Conservation (phyloP, 306 rosid species). For the Acacia confusa region DNA sequence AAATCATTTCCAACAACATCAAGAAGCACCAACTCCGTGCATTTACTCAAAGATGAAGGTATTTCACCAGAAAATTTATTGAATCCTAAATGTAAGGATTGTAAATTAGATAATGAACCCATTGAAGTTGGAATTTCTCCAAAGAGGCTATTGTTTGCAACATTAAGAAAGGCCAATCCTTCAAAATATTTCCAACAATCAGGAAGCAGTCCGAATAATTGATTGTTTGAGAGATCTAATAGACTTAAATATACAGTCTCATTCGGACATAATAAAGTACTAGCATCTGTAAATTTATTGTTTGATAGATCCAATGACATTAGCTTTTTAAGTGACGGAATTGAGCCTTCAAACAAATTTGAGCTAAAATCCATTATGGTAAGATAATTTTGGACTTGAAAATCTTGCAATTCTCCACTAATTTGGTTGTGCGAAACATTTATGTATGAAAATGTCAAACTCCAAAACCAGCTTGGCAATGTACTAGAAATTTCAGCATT, state of each 20-base stretch:
- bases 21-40: background rate
- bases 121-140: constrained; percentile 11
- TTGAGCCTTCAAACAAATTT: background rate
- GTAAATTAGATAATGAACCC: background rate
- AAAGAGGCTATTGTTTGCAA: background rate
- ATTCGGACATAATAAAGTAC: background rate
- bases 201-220: background rate
- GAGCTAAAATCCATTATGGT: background rate
- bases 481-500: background rate
- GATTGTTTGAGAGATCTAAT: background rate
- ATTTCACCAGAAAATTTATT: constrained; percentile 8
- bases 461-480: background rate
- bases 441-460: rapidly evolving
- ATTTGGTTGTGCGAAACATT: background rate
- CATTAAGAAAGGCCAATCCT: background rate
- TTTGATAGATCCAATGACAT: rapidly evolving
- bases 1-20: background rate
- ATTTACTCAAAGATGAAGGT: background rate
- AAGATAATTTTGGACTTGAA: background rate
- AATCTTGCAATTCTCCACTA: background rate
- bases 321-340: background rate
- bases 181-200: background rate
- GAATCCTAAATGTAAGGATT: background rate
- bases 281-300: background rate
- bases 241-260: rapidly evolving